Base-by-base conservation (phyloP, 139 green algal genomes). In the Chara braunii region DNA sequence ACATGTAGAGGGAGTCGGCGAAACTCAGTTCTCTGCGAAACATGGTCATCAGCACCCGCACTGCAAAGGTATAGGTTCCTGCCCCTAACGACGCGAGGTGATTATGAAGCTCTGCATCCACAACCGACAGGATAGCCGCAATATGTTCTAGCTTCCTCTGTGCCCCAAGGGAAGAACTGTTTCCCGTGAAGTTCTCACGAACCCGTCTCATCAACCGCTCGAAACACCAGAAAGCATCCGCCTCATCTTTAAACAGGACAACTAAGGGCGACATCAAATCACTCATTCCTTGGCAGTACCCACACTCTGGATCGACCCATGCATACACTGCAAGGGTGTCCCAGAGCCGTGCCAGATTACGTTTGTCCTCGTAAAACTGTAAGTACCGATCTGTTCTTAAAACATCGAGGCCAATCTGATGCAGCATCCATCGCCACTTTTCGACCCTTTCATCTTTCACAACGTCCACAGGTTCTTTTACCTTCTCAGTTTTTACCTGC, bases 201-300 rank as follows among this genome's bases (percentile, higher is more conserved):
- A 78, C 76, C 63, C 61, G 60, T 9, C 70, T 57, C 88, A 94
- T 95, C 22, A 94, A 75, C 8, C 68, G 64, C 34, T 82, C 78
- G 56, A 94, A 94, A 76, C 85, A 92, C 72, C 75, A 85, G 72
- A 95, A 94, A 3, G 86, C 88, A 14, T 92, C 66, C 1, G 78
- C 83, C 30, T 94, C 88, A 43, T 94, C 84, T 4, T 85, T 76
- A 34, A 88, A 64, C 26, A 95, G 61, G 57, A 84, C 51, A 57
- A 94, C 60, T 45, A 95, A 85, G 6, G 85, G 73, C 11, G 85
- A 81, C 55, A 89, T 81, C 34, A 95, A 70, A 78, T 94, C 88
- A 12, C 83, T 87, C 88, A 95, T 94, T 50, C 70, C 87, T 63
- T 94, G 88, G 77, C 85, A 90, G 79, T 94, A 94, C n/a, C 86